Conservation (phyloP, 2,329 filamentous ascomycete species). For the Escovopsis weberi region DNA sequence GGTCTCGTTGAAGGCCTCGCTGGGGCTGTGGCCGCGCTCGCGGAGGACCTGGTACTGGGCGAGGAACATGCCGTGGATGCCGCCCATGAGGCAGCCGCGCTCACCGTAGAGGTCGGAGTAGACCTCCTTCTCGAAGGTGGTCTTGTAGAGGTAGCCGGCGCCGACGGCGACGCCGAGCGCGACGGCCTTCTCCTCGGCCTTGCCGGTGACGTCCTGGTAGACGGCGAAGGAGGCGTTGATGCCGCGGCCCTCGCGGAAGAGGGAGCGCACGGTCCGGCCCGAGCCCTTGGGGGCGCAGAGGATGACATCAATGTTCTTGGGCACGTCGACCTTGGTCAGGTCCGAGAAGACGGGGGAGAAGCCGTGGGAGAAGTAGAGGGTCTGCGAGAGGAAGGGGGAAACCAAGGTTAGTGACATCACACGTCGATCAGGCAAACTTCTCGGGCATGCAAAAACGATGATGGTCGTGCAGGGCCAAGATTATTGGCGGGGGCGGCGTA, state of each 20-base stretch:
- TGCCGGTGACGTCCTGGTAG: conserved; percentile 94
- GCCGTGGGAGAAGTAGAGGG: conserved; percentile 99
- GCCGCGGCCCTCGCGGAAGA: conserved; percentile 97
- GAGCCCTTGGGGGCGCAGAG: conserved; percentile 98
- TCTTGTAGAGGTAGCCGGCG: conserved; percentile 98
- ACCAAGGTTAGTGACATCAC: no score
- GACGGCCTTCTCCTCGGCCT: conserved; percentile 95
- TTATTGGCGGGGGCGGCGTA: conserved; percentile 27
- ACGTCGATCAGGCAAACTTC: no score
- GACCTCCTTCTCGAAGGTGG: conserved; percentile 99
- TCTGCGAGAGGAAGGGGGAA: conserved; percentile 35
- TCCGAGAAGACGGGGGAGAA: conserved; percentile 99
- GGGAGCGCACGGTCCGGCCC: conserved; percentile 92
- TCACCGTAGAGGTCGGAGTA: conserved; percentile 99
- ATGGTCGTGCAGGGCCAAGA: no score
- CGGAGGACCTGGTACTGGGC: conserved; percentile 99
- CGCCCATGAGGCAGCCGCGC: conserved; percentile 99
- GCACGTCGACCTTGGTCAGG: conserved; percentile 96
- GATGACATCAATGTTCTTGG: conserved; percentile 94
- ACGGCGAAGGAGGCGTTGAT: conserved; percentile 99
- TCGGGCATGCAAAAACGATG: no score
- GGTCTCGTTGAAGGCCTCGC: conserved; percentile 99
- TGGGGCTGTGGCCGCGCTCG: conserved; percentile 93
- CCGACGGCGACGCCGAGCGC: conserved; percentile 95
- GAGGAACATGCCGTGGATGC: conserved; percentile 99